Evolutionary conservation across 176 grass and related monocot genomes (phyloP).

Genomic region (Oryza glaberrima): DNA sequence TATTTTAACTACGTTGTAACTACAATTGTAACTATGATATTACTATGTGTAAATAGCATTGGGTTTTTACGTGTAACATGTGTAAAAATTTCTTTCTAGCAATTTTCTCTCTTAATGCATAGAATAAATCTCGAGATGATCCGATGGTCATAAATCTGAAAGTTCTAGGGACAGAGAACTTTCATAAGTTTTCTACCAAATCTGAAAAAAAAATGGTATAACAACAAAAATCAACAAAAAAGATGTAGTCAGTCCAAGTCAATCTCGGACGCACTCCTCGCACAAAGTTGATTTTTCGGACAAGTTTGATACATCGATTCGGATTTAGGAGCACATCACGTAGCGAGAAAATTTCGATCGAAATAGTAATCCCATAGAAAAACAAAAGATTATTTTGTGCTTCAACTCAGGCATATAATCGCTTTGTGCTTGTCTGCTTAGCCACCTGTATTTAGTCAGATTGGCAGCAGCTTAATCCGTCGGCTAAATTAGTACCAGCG

Average conservation of each 20-base stretch:
- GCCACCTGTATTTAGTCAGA: not conserved
- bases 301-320: not conserved
- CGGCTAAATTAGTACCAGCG: constrained; percentile 35
- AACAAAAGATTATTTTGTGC: not conserved
- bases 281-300: not conserved
- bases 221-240: not conserved
- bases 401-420: not conserved
- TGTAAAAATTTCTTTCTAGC: too few species aligned
- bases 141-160: too few species aligned
- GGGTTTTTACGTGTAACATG: too few species aligned
- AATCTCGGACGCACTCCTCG: not conserved
- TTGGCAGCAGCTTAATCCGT: not conserved
- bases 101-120: too few species aligned
- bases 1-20: too few species aligned
- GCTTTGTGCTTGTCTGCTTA: not conserved
- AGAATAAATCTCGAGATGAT: too few species aligned
- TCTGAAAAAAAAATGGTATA: not conserved
- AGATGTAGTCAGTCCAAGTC: not conserved
- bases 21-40: too few species aligned
- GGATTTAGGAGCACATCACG: not conserved
- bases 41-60: too few species aligned
- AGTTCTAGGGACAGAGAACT: too few species aligned
- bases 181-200: too few species aligned
- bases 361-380: not conserved
- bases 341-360: too few species aligned